Base-by-base conservation (phyloP, 495 filamentous ascomycete genomes). In the Hypoxylon fragiforme region DNA sequence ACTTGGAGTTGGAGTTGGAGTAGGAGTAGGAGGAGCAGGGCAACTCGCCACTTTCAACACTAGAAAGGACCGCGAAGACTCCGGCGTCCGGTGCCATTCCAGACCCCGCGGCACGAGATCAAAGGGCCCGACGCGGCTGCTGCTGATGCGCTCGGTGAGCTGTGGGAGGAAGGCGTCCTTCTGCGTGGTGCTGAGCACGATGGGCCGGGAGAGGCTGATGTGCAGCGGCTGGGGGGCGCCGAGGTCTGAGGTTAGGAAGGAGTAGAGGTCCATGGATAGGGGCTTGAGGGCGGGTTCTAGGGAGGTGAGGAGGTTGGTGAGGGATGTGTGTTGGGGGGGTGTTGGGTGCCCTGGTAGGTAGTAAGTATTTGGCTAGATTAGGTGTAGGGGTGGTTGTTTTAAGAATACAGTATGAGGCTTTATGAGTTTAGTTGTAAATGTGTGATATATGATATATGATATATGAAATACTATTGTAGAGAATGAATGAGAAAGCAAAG, bases 21-120 rank as follows among this genome's bases (percentile, higher is more conserved):
- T 4, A 16, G 32, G 9, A 21, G 30, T 9, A 20, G 16, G 12
- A 14, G 16, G 8, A 26, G 13, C 1, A 34, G 1, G 0, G 9
- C 24, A 15, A 37, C 38, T 49, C 3, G 19, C 51, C 15, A 88
- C 73, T 21, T 83, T 73, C 22, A 97, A 65, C 3, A 96, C 91
- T 2, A 96, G 78, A 64, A 98, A 98, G 78, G 91, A 95, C 12
- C 94, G 80, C 15, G 81, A 90, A 12, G 80, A 79, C 62, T 92
- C 88, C 22, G 77, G 62, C 22, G 68, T 75, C 54, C 58, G 73
- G 57, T 71, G 72, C 71, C 70, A 83, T 58, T 63, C 71, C 34
- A 73, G 64, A 9, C 49, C 54, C 26, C 35, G 12, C 22, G 60
- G 55, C 2, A 14, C 15, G 9, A 77, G 54, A 9, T 56, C 63